These are phyloP conservation scores for Protomyces inundatus DNA, from an alignment of 1,139 yeast genomes.

Conservation along the genomic window DNA sequence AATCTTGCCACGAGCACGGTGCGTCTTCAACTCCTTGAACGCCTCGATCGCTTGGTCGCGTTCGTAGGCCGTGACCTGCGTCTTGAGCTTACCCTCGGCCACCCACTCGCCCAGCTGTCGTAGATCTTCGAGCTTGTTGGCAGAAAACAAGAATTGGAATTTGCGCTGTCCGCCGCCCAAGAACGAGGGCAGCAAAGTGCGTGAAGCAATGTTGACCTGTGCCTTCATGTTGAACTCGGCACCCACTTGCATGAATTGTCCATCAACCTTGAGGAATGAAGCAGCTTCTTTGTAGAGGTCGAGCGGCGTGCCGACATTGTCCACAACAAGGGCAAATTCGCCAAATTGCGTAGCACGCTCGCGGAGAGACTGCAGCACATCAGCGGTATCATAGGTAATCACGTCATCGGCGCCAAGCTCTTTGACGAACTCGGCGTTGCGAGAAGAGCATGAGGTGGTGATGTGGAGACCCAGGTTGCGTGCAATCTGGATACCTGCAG, in stretches of 20 bases:
- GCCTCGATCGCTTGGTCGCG: slow-evolving; percentile 13
- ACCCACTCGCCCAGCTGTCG: slow-evolving; percentile 11
- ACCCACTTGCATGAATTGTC: slow-evolving; percentile 23
- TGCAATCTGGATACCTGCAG: slow-evolving; percentile 24
- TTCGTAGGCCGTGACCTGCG: slow-evolving; percentile 7
- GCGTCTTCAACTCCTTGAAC: slow-evolving; percentile 10
- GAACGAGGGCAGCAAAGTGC: slow-evolving; percentile 14
- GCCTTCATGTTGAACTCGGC: not conserved
- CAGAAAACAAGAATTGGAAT: not conserved
- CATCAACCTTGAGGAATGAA: slow-evolving; percentile 10
- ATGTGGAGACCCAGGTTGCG: slow-evolving; percentile 20
- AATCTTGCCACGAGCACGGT: slow-evolving; percentile 17
- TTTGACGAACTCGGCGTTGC: slow-evolving; percentile 12
- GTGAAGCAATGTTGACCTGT: not conserved
- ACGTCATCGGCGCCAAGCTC: slow-evolving; percentile 26
- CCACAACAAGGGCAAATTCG: slow-evolving; percentile 25
- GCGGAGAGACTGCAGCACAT: slow-evolving; percentile 3
- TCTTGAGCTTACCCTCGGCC: slow-evolving; percentile 7
- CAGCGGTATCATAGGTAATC: slow-evolving; percentile 17
- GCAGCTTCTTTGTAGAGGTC: slow-evolving; percentile 8
- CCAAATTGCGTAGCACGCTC: slow-evolving; percentile 3
- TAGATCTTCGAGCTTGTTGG: slow-evolving; percentile 1
- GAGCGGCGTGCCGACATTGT: slow-evolving; percentile 22
- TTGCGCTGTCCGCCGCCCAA: slow-evolving; percentile 24
- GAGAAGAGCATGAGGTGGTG: slow-evolving; percentile 23